Base-by-base conservation (phyloP, 2,329 filamentous ascomycete genomes). In the Zymoseptoria brevis region DNA sequence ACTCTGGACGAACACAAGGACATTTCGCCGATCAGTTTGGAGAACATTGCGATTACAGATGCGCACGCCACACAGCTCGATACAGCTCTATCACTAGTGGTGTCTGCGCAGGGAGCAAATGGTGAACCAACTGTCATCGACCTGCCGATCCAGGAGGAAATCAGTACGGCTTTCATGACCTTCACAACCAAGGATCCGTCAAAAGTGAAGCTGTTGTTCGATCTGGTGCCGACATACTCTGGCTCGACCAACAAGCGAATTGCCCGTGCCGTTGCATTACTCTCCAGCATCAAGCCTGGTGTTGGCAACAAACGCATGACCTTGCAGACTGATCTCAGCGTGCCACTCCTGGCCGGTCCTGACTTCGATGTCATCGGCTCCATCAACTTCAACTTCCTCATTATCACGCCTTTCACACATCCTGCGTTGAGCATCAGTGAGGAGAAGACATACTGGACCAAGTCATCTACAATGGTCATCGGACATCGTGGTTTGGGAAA, bases 361-460 rank as follows among this genome's bases (percentile, higher is more conserved):
- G 87, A 83, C 11, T 77, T 97, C 35, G 93, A 97, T 61, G 87
- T 97, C 8, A 96, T 99, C 65, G 95, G 94, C 16, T 86, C 87
- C 0, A 89, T 99, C 66, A 96, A 96, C 69, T 99, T 99, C 80
- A 96, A 96, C 74, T 97, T 97, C 72, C 77, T 96, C 30, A 84
- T 97, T 69, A 91, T 99, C 67, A 97, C 90, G 0, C 93, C 94
- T 0, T 99, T 99, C 75, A 83, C 86, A 19, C 94, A 97, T 72
- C 90, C 90, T 6, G 95, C 95, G 61, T 94, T 99, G 87, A 88
- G 89, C 58, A 86, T 97, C 64, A 94, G 88, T 0, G 89, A 90
- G 41, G 83, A 91, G 59, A 89, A 95, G 71, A 97, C 92, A 0
- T 99, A 97, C 74, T 99, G 93, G 93, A 96, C 90, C 76, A 95